Conservation (phyloP, 2,329 filamentous ascomycete genomes). For the Pseudogymnoascus sp. region DNA sequence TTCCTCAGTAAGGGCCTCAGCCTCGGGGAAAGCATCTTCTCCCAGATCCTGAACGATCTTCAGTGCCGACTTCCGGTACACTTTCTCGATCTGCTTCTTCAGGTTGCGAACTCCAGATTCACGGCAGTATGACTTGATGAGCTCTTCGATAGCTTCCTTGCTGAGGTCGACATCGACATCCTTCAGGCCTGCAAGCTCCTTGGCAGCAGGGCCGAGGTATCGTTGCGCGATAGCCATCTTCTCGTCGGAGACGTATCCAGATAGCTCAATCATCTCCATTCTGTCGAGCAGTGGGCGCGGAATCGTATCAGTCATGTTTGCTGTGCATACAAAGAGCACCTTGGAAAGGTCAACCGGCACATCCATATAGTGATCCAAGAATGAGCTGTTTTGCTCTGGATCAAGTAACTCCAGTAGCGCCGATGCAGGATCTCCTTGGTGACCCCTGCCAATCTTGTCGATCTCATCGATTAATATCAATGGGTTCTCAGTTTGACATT, state of each 20-base stretch:
- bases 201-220: conserved; percentile 89
- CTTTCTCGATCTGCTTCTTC: conserved; percentile 99
- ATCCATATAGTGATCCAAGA: conserved; percentile 98
- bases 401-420: conserved; percentile 89
- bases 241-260: conserved; percentile 93
- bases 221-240: conserved; percentile 97
- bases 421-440: conserved; percentile 93
- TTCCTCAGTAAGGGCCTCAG: conserved; percentile 74
- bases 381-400: conserved; percentile 94
- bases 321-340: conserved; percentile 96
- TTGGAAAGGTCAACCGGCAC: conserved; percentile 96
- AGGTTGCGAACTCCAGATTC: conserved; percentile 95
- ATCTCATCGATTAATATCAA: conserved; percentile 94
- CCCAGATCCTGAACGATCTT: conserved; percentile 96
- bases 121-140: conserved; percentile 97
- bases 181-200: conserved; percentile 84
- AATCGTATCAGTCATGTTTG: conserved; percentile 98
- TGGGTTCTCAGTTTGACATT: conserved; percentile 97
- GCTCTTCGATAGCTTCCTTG: conserved; percentile 82
- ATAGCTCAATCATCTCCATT: conserved; percentile 96
- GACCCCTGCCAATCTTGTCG: conserved; percentile 94
- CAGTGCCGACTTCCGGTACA: conserved; percentile 92
- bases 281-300: conserved; percentile 86
- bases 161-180: conserved; percentile 83
- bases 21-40: conserved; percentile 72